Conservation (phyloP, 2,329 filamentous ascomycete species). For the Apiospora marii region DNA sequence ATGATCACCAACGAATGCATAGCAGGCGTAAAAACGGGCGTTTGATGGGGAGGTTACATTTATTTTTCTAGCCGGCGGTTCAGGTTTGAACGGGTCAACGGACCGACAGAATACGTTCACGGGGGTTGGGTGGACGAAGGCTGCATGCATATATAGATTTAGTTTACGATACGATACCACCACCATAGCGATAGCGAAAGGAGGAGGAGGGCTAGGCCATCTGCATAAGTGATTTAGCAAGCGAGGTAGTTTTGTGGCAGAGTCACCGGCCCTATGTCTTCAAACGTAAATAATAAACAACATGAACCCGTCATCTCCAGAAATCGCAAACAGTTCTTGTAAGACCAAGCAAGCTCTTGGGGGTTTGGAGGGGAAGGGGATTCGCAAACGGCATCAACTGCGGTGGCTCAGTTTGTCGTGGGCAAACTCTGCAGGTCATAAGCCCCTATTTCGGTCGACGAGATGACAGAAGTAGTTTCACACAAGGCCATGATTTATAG, state of each 20-base stretch:
- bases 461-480: no score
- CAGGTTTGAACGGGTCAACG: not conserved
- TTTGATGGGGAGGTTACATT: not conserved
- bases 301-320: not conserved
- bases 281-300: not conserved
- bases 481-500: no score
- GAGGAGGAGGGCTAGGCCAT: not conserved
- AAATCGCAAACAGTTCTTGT: not conserved
- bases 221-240: conserved; percentile 7
- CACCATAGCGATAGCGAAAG: not conserved
- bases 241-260: conserved; percentile 8
- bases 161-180: conserved; percentile 21
- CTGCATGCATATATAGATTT: conserved; percentile 13
- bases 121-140: not conserved
- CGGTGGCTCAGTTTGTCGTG: not conserved
- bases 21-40: not conserved
- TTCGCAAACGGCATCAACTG: not conserved
- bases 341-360: not conserved
- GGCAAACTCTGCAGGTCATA: not conserved
- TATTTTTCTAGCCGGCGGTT: not conserved
- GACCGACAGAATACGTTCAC: not conserved
- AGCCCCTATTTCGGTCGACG: not conserved
- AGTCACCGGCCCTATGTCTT: not conserved
- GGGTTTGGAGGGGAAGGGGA: not conserved
- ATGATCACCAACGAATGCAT: conserved; percentile 19